Percentiles rank a stretch among this genome's conserved stretches.
Evolutionary conservation across 495 filamentous ascomycete genomes (phyloP).

Genomic region (Cryomyces antarcticus): DNA sequence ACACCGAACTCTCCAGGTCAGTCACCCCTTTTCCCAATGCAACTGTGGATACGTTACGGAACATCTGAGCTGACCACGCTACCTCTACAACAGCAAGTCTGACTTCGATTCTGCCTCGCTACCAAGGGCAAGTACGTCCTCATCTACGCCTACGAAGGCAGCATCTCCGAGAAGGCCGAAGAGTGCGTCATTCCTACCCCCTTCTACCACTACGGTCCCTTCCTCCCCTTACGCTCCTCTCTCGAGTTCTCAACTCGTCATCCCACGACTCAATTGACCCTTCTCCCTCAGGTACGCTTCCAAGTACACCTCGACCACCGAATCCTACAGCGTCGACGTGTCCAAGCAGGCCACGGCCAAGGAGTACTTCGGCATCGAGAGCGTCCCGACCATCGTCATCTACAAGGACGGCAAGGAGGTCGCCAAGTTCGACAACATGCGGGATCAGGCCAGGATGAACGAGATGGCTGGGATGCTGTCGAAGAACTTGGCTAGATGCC

Average conservation of each 20-base stretch:
- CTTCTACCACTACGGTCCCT: neutral
- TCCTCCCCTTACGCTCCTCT: neutral
- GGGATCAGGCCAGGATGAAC: slow-evolving; percentile 5
- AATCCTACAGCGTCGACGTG: slow-evolving; percentile 9
- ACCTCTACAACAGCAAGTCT: slow-evolving; percentile 4
- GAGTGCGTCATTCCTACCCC: slow-evolving; percentile 7
- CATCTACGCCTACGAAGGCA: slow-evolving; percentile 11
- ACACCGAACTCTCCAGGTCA: neutral
- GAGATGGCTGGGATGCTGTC: slow-evolving; percentile 4
- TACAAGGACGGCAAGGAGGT: slow-evolving; percentile 12
- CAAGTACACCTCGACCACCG: slow-evolving; percentile 8
- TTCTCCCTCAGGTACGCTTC: slow-evolving; percentile 4
- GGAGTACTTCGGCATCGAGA: slow-evolving; percentile 9
- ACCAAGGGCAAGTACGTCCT: slow-evolving; percentile 13
- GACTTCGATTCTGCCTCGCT: slow-evolving; percentile 11
- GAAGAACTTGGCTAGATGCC: too few species aligned
- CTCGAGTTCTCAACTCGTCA: neutral
- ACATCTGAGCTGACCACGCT: too few species aligned
- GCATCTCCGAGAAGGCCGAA: slow-evolving; percentile 5
- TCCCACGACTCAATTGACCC: neutral
- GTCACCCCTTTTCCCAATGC: too few species aligned
- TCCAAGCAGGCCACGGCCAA: slow-evolving; percentile 6
- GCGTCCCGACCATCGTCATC: slow-evolving; percentile 8
- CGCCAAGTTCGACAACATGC: slow-evolving; percentile 8
- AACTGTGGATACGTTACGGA: too few species aligned